A percentile compares a stretch with the other conserved stretches of the same genome.
Evolutionary conservation across 768 basidiomycete genomes (phyloP).

Genomic region (Artomyces pyxidatus): DNA sequence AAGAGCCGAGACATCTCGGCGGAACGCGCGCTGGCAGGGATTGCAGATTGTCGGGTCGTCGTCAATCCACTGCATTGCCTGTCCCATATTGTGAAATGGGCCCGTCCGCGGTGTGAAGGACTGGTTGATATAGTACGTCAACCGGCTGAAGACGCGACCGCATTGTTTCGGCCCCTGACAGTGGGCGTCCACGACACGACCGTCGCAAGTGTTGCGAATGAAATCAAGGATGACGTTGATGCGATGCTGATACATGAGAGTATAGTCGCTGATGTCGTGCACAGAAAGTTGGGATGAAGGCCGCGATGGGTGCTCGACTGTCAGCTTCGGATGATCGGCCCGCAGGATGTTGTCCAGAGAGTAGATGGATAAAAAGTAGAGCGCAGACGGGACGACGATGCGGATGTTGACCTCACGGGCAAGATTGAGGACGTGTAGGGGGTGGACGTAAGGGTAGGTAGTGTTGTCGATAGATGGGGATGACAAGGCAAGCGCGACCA

Average conservation of each 20-base stretch:
- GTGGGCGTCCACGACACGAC: conserved; percentile 20
- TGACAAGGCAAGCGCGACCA: conserved; percentile 41
- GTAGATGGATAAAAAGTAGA: conserved; percentile 55
- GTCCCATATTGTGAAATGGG: conserved; percentile 45
- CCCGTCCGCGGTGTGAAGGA: conserved; percentile 45
- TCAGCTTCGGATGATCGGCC: conserved; percentile 46
- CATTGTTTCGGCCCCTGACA: conserved; percentile 29
- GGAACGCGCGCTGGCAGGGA: conserved; percentile 35
- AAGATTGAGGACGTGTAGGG: conserved; percentile 48
- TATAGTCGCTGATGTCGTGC: conserved; percentile 40
- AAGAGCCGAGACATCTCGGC: conserved; percentile 29
- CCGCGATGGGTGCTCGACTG: conserved; percentile 38
- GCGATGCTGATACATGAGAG: conserved; percentile 50
- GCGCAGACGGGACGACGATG: conserved; percentile 39
- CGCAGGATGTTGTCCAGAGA: conserved; percentile 39
- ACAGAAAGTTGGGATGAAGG: conserved; percentile 36
- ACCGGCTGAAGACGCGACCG: conserved; percentile 33
- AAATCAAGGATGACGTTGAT: conserved; percentile 41
- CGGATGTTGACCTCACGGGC: conserved; percentile 41
- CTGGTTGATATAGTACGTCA: conserved; percentile 34
- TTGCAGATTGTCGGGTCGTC: conserved; percentile 36
- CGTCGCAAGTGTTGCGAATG: conserved; percentile 33
- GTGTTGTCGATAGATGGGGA: conserved; percentile 34
- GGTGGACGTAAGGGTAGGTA: conserved; percentile 53
- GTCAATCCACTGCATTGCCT: conserved; percentile 30